phyloP scores from a whole-genome alignment of 169 alveolate genomes.

The Eimeria tenella region DNA sequence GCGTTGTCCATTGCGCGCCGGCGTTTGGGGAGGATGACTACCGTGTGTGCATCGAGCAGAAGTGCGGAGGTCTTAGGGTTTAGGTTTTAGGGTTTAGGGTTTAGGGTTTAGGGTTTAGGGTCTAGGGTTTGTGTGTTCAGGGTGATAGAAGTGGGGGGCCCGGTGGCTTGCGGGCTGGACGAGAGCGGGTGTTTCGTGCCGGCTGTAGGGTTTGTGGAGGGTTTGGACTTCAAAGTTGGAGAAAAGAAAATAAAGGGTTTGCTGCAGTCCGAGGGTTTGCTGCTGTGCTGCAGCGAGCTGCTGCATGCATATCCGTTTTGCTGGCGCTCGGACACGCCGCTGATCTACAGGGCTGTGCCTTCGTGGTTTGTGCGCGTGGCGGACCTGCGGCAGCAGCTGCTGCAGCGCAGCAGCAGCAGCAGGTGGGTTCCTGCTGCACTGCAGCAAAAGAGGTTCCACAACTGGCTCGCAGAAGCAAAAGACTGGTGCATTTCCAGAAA shows the following conservation, averaged over 20 bases:
- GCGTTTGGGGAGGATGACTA: constrained; percentile 85
- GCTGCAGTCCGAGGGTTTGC: constrained; percentile 90
- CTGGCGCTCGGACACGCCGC: constrained; percentile 99
- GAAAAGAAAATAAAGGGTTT: constrained; percentile 93
- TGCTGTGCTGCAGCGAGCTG: constrained; percentile 87
- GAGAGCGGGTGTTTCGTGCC: constrained; percentile 66
- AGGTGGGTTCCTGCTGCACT: constrained; percentile 97
- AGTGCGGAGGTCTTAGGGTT: neutral
- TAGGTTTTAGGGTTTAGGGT: neutral
- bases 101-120: neutral
- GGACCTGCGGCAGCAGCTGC: constrained; percentile 93
- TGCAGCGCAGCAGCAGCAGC: constrained; percentile 93
- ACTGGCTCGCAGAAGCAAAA: constrained; percentile 99
- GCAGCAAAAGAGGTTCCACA: constrained; percentile 98
- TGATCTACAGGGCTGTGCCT: constrained; percentile 98
- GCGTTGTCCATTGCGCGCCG: constrained; percentile 95
- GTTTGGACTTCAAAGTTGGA: constrained; percentile 96
- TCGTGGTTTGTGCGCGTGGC: constrained; percentile 99
- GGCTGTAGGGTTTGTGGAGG: constrained; percentile 87
- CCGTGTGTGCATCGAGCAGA: constrained; percentile 67
- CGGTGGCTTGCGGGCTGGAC: constrained; percentile 72
- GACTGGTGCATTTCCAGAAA: constrained; percentile 99
- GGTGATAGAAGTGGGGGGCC: constrained; percentile 45
- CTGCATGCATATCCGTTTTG: constrained; percentile 99
- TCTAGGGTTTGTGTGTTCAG: neutral